phyloP scores from a whole-genome alignment of 192 early-diverging fungal species.

The Mortierella antarctica region DNA sequence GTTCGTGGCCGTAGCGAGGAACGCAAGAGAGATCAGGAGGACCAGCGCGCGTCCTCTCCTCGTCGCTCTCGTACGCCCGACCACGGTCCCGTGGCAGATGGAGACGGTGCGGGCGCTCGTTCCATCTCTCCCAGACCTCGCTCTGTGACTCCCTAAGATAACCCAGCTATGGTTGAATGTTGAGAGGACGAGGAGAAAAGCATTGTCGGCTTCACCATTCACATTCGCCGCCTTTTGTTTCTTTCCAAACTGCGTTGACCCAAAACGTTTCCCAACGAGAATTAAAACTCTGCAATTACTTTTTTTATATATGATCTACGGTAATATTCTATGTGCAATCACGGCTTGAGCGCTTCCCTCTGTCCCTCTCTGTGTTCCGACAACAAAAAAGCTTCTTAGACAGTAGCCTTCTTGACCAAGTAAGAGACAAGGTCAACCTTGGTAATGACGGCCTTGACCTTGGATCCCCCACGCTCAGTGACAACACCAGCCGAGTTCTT shows the following conservation, averaged over 20 bases:
- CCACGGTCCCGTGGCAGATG: slow-evolving; percentile 19
- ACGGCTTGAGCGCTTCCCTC: not conserved
- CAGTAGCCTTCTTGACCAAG: slow-evolving; percentile 69
- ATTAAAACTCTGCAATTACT: too few species aligned
- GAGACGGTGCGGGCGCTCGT: slow-evolving; percentile 14
- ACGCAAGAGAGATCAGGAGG: slow-evolving; percentile 19
- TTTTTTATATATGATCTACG: too few species aligned
- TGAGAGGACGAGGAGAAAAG: not conserved
- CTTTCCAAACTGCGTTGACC: too few species aligned
- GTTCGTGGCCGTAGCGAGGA: slow-evolving; percentile 33
- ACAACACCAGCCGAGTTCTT: slow-evolving; percentile 91
- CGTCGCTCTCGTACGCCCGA: slow-evolving; percentile 27
- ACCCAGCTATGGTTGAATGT: not conserved
- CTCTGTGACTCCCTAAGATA: slow-evolving; percentile 29
- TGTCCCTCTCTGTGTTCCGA: not conserved
- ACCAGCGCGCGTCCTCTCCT: slow-evolving; percentile 19
- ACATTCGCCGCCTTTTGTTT: not conserved
- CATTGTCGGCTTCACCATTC: not conserved
- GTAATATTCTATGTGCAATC: not conserved
- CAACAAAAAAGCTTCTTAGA: not conserved
- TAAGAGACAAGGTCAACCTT: slow-evolving; percentile 92
- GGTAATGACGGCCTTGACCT: slow-evolving; percentile 89
- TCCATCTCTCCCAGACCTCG: slow-evolving; percentile 34
- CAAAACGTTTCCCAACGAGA: too few species aligned
- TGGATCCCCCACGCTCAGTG: slow-evolving; percentile 71